A percentile compares a stretch with the other conserved stretches of the same genome.
These are phyloP conservation scores for Pascua guehoae DNA, from an alignment of 1,284 basidiomycete genomes.

Conservation along the genomic window DNA sequence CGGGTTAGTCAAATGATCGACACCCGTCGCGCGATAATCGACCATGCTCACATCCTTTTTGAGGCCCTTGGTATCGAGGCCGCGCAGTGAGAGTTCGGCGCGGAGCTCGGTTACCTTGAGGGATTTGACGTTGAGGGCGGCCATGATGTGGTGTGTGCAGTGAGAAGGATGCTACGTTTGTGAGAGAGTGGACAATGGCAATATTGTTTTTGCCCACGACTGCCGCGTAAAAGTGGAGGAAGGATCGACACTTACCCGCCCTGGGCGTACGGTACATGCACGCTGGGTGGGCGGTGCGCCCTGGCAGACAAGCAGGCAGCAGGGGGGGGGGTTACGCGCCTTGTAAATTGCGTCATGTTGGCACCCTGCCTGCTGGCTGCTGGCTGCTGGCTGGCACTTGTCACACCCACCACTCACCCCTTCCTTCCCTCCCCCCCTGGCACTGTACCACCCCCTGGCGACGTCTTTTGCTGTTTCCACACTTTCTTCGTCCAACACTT, in stretches of 20 bases:
- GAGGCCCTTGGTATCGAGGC: conserved; percentile 36
- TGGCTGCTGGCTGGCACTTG: too few relatives aligned
- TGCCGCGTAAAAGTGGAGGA: background rate
- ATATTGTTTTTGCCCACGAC: background rate
- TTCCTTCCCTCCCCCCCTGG: too few relatives aligned
- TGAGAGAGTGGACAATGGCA: background rate
- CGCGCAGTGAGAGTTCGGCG: conserved; percentile 42
- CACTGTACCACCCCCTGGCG: too few relatives aligned
- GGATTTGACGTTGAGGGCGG: conserved; percentile 2
- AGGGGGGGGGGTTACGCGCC: too few relatives aligned
- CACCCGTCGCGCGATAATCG: background rate
- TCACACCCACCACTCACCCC: background rate
- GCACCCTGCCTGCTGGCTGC: too few relatives aligned
- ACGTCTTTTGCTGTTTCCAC: background rate
- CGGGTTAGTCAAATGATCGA: background rate
- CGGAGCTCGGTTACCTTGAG: conserved; percentile 47
- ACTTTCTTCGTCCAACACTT: too few relatives aligned
- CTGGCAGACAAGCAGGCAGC: too few relatives aligned
- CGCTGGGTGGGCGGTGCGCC: too few relatives aligned
- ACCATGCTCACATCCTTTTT: conserved; percentile 44
- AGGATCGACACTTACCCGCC: background rate
- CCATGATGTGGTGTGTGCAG: background rate
- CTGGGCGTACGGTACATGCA: too few relatives aligned
- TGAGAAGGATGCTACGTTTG: background rate
- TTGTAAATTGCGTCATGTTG: too few relatives aligned